A percentile compares a stretch with the other conserved stretches of the same genome.
Evolutionary conservation across 2,329 filamentous ascomycete genomes (phyloP).

Genomic region (Tolypocladium tropicale): DNA sequence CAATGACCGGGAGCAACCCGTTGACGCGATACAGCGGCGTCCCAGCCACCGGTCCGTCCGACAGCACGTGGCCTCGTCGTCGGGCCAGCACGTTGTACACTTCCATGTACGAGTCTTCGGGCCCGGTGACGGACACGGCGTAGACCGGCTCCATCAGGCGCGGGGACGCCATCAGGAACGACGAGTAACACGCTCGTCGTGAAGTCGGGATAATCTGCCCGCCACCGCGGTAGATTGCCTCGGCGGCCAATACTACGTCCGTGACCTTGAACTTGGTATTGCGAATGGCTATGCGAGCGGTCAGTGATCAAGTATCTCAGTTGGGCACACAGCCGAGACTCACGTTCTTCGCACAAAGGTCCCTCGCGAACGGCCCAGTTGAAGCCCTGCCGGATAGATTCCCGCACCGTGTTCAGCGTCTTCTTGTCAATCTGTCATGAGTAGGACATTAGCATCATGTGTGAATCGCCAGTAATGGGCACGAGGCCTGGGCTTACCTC

Average conservation of each 20-base stretch:
- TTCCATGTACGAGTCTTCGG: constrained; percentile 76
- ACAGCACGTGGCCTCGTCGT: constrained; percentile 81
- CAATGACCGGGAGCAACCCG: constrained; percentile 88
- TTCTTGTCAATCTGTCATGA: constrained; percentile 73
- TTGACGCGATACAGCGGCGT: constrained; percentile 89
- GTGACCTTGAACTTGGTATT: constrained; percentile 98
- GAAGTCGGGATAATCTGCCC: constrained; percentile 96
- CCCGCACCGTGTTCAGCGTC: constrained; percentile 73
- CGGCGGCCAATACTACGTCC: constrained; percentile 73
- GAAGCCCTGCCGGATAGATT: constrained; percentile 92
- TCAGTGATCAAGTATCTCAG: not conserved
- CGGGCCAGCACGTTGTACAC: constrained; percentile 88
- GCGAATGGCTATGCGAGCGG: constrained; percentile 59
- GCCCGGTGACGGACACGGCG: constrained; percentile 83
- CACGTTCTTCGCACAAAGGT: constrained; percentile 93
- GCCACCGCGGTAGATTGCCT: constrained; percentile 90
- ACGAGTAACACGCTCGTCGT: constrained; percentile 85
- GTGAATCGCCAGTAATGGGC: not conserved
- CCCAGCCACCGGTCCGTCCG: constrained; percentile 88
- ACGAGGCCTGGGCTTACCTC: constrained; percentile 40
- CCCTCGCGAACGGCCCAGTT: constrained; percentile 94
- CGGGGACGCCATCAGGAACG: constrained; percentile 93
- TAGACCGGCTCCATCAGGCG: constrained; percentile 96
- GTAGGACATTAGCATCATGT: not conserved
- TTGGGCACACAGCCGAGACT: constrained; percentile 27